phyloP scores from a whole-genome alignment of 139 green algal genomes.

The Micromonas pusilla region DNA sequence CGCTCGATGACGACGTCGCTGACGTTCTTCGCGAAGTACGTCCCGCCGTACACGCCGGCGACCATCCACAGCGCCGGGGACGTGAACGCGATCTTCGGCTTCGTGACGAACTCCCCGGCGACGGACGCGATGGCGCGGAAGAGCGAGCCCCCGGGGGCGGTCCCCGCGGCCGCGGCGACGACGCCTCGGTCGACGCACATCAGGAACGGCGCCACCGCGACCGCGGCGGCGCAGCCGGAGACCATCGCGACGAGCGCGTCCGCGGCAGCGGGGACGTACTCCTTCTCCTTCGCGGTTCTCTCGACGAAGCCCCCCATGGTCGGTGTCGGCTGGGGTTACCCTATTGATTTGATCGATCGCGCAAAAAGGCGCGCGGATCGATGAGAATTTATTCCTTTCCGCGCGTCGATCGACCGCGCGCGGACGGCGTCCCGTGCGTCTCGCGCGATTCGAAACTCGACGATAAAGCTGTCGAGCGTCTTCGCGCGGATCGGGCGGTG shows the following conservation, averaged over 20 bases:
- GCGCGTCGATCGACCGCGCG: too few relatives aligned
- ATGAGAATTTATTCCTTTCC: too few relatives aligned
- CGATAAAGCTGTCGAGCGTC: too few relatives aligned
- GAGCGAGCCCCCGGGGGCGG: background rate
- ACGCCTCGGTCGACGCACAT: background rate
- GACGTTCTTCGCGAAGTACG: constrained; percentile 14
- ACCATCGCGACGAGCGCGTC: background rate
- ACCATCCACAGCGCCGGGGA: background rate
- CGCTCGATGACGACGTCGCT: constrained; percentile 13
- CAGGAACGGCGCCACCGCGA: background rate
- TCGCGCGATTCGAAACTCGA: too few relatives aligned
- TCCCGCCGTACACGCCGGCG: constrained; percentile 15
- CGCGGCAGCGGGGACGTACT: background rate
- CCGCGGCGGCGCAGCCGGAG: background rate
- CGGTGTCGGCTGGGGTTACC: too few relatives aligned
- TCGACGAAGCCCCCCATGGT: background rate
- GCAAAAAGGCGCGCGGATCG: too few relatives aligned
- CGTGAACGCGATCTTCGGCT: background rate
- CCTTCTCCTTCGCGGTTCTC: background rate
- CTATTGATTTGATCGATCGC: too few relatives aligned
- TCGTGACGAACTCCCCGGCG: background rate
- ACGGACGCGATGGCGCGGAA: background rate
- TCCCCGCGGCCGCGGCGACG: background rate
- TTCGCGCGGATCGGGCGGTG: too few relatives aligned
- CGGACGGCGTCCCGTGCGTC: too few relatives aligned